Percentiles rank a stretch among this genome's conserved stretches.
Conservation (phyloP, 768 basidiomycete genomes). For the Mycena venus region DNA sequence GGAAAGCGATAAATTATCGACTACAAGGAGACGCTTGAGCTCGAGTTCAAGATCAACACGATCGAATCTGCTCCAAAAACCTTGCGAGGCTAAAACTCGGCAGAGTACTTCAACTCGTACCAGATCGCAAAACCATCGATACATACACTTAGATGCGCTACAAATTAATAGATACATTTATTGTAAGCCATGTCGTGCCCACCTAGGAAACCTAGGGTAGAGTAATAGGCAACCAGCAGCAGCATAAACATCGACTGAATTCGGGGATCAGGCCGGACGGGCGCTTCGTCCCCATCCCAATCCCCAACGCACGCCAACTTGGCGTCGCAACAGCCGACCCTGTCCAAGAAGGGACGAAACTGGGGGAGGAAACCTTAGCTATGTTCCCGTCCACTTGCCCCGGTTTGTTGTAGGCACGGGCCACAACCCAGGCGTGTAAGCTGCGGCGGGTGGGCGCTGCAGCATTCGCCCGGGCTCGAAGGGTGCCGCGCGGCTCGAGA, state of each 20-base stretch:
- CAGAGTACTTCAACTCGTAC: too few relatives aligned
- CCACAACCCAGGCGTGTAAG: conserved; percentile 3
- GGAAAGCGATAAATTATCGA: too few relatives aligned
- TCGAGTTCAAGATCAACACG: too few relatives aligned
- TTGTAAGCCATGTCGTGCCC: not conserved
- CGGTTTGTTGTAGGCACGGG: not conserved
- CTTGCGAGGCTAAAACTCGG: too few relatives aligned
- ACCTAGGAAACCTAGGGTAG: too few relatives aligned
- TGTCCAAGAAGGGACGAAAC: not conserved
- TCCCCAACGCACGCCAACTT: not conserved
- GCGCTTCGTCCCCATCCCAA: not conserved
- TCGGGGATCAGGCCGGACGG: not conserved
- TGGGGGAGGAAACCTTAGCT: too few relatives aligned
- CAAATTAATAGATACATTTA: conserved; percentile 6
- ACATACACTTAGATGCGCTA: too few relatives aligned
- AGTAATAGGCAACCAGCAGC: too few relatives aligned
- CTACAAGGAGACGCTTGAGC: too few relatives aligned
- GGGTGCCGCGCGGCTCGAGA: conserved; percentile 68
- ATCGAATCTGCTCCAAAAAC: too few relatives aligned
- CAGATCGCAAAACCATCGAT: too few relatives aligned
- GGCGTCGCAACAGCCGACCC: not conserved
- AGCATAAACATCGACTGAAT: too few relatives aligned
- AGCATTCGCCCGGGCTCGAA: conserved; percentile 63
- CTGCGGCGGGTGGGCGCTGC: not conserved
- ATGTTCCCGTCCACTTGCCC: conserved; percentile 23